Conservation (phyloP, 2,329 filamentous ascomycete genomes). For the Cryphonectria nitschkei region DNA sequence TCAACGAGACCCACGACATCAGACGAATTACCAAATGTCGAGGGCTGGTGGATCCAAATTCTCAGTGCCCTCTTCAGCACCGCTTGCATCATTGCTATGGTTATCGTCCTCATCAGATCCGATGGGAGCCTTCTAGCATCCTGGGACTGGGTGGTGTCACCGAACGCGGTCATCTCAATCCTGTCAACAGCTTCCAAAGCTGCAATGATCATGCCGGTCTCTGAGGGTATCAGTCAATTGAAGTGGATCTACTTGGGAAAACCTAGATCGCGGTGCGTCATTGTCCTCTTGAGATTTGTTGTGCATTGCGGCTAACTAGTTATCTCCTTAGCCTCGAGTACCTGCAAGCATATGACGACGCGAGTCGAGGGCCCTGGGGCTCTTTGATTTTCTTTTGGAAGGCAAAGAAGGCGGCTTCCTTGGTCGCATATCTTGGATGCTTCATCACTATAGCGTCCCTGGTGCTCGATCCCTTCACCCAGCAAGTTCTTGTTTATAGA, state of each 20-base stretch:
- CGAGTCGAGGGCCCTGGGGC: not conserved
- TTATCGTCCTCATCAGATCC: not conserved
- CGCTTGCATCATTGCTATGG: not conserved
- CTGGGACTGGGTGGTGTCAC: not conserved
- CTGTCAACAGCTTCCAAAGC: constrained; percentile 9
- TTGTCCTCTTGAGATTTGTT: not conserved
- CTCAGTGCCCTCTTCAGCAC: not conserved
- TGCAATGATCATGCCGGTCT: constrained; percentile 1
- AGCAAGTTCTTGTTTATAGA: not conserved
- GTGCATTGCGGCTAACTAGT: not conserved
- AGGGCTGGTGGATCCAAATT: not conserved
- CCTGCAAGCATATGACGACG: not conserved
- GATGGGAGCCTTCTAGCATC: not conserved
- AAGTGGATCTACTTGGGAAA: not conserved
- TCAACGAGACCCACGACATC: not conserved
- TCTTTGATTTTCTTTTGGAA: not conserved
- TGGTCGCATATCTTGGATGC: not conserved
- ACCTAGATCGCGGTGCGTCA: not conserved
- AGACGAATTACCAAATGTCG: not conserved
- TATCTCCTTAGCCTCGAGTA: not conserved
- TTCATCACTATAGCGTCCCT: not conserved
- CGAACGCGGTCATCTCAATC: constrained; percentile 3
- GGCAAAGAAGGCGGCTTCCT: not conserved
- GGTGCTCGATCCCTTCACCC: not conserved
- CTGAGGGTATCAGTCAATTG: constrained; percentile 8